phyloP scores from a whole-genome alignment of 2,329 filamentous ascomycete genomes.

The Diplodia intermedia region DNA sequence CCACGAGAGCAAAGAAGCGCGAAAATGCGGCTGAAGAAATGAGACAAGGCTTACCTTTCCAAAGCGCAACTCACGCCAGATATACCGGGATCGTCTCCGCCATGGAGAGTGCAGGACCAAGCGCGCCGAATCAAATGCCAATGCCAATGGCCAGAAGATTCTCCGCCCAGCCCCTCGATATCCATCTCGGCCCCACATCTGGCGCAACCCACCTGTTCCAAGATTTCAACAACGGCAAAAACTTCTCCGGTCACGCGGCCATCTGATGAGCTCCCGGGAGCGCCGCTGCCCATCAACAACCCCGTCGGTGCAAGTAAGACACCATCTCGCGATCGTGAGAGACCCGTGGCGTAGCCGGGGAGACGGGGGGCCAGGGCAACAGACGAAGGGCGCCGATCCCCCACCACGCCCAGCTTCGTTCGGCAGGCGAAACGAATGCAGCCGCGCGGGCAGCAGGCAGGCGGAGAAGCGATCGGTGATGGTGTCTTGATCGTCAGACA shows the following conservation, averaged over 20 bases:
- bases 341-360: neutral
- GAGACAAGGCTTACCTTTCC: slow-evolving; percentile 1
- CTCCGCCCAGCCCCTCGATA: neutral
- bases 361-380: neutral
- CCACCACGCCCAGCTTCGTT: neutral
- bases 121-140: neutral
- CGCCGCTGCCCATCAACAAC: too few species aligned
- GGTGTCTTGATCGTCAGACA: neutral
- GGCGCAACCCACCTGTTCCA: neutral
- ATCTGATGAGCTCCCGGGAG: too few species aligned
- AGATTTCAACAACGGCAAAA: neutral
- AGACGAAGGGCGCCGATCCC: neutral
- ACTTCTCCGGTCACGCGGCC: neutral
- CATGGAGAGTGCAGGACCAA: neutral
- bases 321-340: neutral
- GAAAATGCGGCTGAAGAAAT: neutral
- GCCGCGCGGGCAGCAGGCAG: too few species aligned
- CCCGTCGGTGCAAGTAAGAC: neutral
- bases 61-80: neutral
- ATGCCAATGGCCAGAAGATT: neutral
- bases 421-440: neutral
- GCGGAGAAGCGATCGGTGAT: neutral
- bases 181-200: slow-evolving; percentile 6
- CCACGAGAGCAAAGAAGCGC: too few species aligned
- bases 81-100: neutral